Evolutionary conservation across 164 flowering plant species (phyloP).

Genomic region (Annona cherimola): DNA sequence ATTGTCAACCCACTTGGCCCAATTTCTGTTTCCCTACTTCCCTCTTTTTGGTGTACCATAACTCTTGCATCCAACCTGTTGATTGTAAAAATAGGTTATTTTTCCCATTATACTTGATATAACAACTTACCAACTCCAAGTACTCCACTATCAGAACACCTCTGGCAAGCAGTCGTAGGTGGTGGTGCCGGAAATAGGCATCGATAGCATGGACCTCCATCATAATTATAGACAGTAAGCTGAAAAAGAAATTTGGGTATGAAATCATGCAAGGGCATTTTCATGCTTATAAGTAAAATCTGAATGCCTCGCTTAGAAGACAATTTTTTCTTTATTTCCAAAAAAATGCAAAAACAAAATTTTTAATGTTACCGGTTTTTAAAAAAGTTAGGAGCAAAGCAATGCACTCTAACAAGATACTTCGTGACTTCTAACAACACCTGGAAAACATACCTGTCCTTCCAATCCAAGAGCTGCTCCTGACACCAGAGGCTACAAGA

Average conservation of each 20-base stretch:
- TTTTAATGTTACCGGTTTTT: neutral
- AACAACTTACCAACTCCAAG: slow-evolving; percentile 80
- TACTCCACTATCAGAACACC: slow-evolving; percentile 97
- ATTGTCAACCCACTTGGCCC: neutral
- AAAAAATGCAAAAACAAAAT: neutral
- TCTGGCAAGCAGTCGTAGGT: slow-evolving; percentile 87
- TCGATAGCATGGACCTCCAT: slow-evolving; percentile 93
- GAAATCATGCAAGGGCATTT: slow-evolving; percentile 1
- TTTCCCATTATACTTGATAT: neutral
- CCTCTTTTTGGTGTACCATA: too few species aligned
- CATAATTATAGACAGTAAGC: slow-evolving; percentile 92
- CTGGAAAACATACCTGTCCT: slow-evolving; percentile 67
- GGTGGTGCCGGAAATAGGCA: slow-evolving; percentile 95
- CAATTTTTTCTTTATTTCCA: neutral
- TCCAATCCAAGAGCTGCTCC: slow-evolving; percentile 98
- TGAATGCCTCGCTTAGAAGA: neutral
- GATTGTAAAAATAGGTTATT: too few species aligned
- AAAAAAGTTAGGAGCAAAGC: neutral
- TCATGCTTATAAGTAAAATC: neutral
- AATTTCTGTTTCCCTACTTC: neutral
- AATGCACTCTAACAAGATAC: neutral
- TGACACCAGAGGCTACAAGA: slow-evolving; percentile 89
- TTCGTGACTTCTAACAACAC: neutral
- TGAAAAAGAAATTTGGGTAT: slow-evolving; percentile 19
- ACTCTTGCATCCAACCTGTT: too few species aligned